Base-by-base conservation (phyloP, 106 monocot genomes). In the Dioscorea alata region DNA sequence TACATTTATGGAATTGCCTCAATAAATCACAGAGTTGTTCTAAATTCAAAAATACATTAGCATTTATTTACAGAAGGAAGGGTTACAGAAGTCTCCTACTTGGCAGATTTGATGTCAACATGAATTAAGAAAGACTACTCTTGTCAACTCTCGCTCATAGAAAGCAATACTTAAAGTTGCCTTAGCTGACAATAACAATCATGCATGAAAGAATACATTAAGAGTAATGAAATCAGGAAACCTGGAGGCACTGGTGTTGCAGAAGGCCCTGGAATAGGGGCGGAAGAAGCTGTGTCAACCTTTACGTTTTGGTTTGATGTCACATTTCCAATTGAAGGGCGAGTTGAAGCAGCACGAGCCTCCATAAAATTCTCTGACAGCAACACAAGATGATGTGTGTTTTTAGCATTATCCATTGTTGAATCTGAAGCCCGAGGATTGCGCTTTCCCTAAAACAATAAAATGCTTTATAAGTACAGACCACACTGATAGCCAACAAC, bases 281-380 rank as follows among this genome's bases (percentile, higher is more conserved):
- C 71, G 61, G 71, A 60, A 69, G 82, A 12, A 73, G 79, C 19
- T 8, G 69, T 81, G 61, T 92, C 96, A 63, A 86, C 48, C 62
- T 92, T 92, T 65, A 68, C 48, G 51, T 69, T 69, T 53, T 81
- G 84, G 80, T 78, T 91, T 48, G 79, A 23, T 9, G 73, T 49
- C 68, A 86, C 60, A 42, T 54, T 82, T 57, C 67, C 75, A 42
- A 74, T 70, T 57, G 81, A 42, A 33, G 93, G 82, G 16, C 74
- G 87, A 52, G 66, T 93, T 54, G 93, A 68, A 79, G 93, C 82
- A 78, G 77, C 60, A 49, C 90, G 82, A 20, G 85, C 93, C 69
- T 99, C 99, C 65, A 88, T 65, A 72, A 99, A 99, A 83, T 70
- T 90, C 42, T 99, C 99, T 24, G 99, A 93, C 2, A 90, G 56